Conservation (phyloP, 768 basidiomycete genomes). For the Filobasidium floriforme region DNA sequence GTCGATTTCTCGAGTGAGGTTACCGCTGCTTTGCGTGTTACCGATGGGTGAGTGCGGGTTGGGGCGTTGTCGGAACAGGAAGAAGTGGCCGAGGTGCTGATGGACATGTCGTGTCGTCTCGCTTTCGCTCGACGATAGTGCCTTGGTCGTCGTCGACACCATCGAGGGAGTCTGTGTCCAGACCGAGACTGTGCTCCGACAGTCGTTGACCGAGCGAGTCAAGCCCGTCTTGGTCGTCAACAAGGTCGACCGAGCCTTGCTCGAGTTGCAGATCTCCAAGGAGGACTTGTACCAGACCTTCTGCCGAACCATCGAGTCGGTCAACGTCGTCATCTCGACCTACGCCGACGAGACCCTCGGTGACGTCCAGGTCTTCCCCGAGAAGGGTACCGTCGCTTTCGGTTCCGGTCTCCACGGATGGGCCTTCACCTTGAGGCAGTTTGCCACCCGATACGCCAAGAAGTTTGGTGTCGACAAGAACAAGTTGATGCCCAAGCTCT, state of each 20-base stretch:
- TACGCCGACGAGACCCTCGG: conserved; percentile 90
- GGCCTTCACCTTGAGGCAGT: conserved; percentile 98
- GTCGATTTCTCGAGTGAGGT: conserved; percentile 99
- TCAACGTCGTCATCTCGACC: conserved; percentile 97
- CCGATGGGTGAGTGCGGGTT: conserved; percentile 56
- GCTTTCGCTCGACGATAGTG: conserved; percentile 49
- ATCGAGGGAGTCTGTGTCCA: conserved; percentile 99
- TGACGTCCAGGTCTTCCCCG: conserved; percentile 98
- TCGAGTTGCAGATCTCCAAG: conserved; percentile 94
- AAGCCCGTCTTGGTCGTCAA: conserved; percentile 99
- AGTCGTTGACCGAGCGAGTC: conserved; percentile 94
- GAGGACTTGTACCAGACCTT: conserved; percentile 97
- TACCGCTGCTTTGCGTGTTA: conserved; percentile 98
- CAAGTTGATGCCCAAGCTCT: conserved; percentile 95
- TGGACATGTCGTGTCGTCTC: too few relatives aligned
- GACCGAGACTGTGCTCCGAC: conserved; percentile 97
- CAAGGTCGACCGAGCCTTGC: conserved; percentile 98
- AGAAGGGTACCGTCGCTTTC: conserved; percentile 96
- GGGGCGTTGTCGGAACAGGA: background rate
- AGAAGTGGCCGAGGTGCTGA: too few relatives aligned
- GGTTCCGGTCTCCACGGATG: conserved; percentile 99
- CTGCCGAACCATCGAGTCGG: conserved; percentile 91
- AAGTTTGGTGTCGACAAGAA: conserved; percentile 98
- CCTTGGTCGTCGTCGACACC: conserved; percentile 98
- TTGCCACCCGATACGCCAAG: conserved; percentile 87